Base-by-base conservation (phyloP, 768 basidiomycete genomes). In the Lactarius trivialis region DNA sequence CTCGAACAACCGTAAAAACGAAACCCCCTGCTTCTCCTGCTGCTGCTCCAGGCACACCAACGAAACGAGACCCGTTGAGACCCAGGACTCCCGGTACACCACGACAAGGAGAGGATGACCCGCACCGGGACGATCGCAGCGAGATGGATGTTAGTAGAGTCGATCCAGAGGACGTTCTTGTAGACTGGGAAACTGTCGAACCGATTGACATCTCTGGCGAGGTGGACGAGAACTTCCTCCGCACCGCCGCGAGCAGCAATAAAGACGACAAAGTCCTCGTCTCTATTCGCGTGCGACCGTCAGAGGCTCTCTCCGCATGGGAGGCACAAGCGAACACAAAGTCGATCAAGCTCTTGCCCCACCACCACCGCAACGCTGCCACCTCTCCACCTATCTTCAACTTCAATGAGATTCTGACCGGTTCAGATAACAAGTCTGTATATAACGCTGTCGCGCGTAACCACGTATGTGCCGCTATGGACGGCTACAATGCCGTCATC, bases 401-500 rank as follows among this genome's bases (percentile, higher is more conserved):
- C 43, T 90, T 89, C 66, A 89, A 91, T 67, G 82, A 87, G 39
- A 80, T 93, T 61, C 82, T 91, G 55, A 90, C 85, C 5, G 88
- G 88, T 0, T 85, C 87, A 1, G 83, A 86, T 36, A 93, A 91
- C 74, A 90, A 89, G 68, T 83, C 86, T 0, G 77, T 93, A 7
- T 93, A 93, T 71, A 83, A 80, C 45, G 82, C 85, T 4, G 85
- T 88, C 17, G 91, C 88, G 2, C 81, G 83, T 14, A 86, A 84
- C 3, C 91, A 93, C 69, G 90, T 92, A 1, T 84, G 82, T 60
- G 91, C 94, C 4, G 93, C 95, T 11, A 97, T 98, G 93, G 91
- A 93, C 55, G 97, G 97, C 19, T 98, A 85, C 79, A 98, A 98
- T 73, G 84, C 94, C 8, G 91, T 98, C 65, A 83, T 98, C 45